phyloP scores from a whole-genome alignment of 2,329 filamentous ascomycete species.

The Aphanoascus verrucosus region DNA sequence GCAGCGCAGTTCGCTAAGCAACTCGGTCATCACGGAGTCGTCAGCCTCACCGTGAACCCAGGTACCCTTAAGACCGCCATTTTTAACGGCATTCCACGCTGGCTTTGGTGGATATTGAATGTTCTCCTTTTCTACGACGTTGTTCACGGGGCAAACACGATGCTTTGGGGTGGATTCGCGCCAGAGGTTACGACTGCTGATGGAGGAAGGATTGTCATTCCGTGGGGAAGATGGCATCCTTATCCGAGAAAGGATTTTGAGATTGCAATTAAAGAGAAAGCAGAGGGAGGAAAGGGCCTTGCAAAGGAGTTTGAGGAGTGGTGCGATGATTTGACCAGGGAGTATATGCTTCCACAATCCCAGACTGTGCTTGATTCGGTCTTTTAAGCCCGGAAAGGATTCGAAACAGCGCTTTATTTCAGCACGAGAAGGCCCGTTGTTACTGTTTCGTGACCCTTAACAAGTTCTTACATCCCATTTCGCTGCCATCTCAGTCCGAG shows the following conservation, averaged over 20 bases:
- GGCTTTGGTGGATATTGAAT: constrained; percentile 20
- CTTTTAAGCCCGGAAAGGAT: too few species aligned
- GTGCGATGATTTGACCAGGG: constrained; percentile 29
- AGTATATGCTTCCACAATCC: constrained; percentile 3
- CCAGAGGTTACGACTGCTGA: constrained; percentile 29
- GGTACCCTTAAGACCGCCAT: constrained; percentile 27
- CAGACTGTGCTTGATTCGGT: not conserved
- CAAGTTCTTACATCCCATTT: too few species aligned
- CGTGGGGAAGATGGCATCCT: constrained; percentile 16
- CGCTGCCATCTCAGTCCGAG: too few species aligned
- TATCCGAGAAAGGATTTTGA: constrained; percentile 17
- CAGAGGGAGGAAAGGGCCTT: constrained; percentile 23
- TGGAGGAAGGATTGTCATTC: constrained; percentile 15
- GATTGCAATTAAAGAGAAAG: constrained; percentile 17
- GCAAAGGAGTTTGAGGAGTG: constrained; percentile 33
- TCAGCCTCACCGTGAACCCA: constrained; percentile 22
- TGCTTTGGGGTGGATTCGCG: constrained; percentile 40
- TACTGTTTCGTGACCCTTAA: too few species aligned
- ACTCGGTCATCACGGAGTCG: constrained; percentile 14
- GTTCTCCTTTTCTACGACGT: constrained; percentile 23
- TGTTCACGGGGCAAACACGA: constrained; percentile 38
- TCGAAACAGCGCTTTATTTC: too few species aligned
- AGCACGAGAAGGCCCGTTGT: too few species aligned
- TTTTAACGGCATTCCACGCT: constrained; percentile 14
- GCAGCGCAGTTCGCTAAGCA: constrained; percentile 25